Conservation (phyloP, 1,284 basidiomycete species). For the Malassezia slooffiae region DNA sequence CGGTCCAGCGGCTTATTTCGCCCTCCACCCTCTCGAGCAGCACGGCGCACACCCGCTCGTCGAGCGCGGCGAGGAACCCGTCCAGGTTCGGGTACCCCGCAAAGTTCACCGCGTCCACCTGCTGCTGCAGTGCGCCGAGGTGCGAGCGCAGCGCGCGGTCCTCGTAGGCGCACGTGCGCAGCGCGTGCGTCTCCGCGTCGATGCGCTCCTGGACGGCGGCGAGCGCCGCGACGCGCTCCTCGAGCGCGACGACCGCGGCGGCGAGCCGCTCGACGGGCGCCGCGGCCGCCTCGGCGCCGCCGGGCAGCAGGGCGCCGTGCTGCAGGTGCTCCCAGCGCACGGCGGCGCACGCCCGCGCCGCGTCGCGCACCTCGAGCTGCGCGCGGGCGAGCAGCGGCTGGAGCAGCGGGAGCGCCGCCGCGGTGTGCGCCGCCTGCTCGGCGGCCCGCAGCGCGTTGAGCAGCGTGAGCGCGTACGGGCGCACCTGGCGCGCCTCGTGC, state of each 20-base stretch:
- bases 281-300: slow-evolving; percentile 71
- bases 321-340: slow-evolving; percentile 89
- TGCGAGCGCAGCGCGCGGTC: slow-evolving; percentile 67
- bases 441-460: slow-evolving; percentile 98
- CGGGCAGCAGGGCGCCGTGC: slow-evolving; percentile 23
- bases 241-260: slow-evolving; percentile 61
- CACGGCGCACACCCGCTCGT: slow-evolving; percentile 71
- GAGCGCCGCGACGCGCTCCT: slow-evolving; percentile 88
- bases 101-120: slow-evolving; percentile 83
- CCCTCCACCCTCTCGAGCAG: slow-evolving; percentile 60
- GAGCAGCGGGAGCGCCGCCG: slow-evolving; percentile 71
- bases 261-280: slow-evolving; percentile 92
- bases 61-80: slow-evolving; percentile 81
- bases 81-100: slow-evolving; percentile 97
- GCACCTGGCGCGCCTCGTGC: slow-evolving; percentile 93
- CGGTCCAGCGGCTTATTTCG: slow-evolving; percentile 1
- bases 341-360: slow-evolving; percentile 54
- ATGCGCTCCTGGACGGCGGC: slow-evolving; percentile 85
- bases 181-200: slow-evolving; percentile 59
- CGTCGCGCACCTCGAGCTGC: slow-evolving; percentile 28
- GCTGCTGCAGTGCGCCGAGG: slow-evolving; percentile 71
- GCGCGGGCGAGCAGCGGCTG: slow-evolving; percentile 58
- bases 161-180: slow-evolving; percentile 74
- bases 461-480: slow-evolving; percentile 82
- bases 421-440: slow-evolving; percentile 79